These are phyloP conservation scores for Umbelopsis sp. DNA, from an alignment of 192 early-diverging fungal genomes.

Conservation along the genomic window DNA sequence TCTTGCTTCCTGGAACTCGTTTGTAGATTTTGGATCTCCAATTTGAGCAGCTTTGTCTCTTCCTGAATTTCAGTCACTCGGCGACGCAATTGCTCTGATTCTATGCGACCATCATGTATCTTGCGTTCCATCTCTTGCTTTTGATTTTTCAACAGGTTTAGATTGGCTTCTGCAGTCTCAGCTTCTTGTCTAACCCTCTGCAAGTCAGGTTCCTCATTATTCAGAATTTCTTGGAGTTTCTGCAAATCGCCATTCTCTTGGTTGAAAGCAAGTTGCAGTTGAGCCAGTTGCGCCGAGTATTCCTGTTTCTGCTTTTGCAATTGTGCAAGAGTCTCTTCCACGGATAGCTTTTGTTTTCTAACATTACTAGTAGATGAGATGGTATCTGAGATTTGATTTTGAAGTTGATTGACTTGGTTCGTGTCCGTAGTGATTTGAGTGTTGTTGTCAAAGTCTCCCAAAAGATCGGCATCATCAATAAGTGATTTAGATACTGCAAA, in stretches of 20 bases:
- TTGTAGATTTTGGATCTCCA: conserved; percentile 57
- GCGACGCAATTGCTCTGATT: conserved; percentile 48
- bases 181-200: conserved; percentile 50
- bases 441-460: conserved; percentile 46
- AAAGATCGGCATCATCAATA: conserved; percentile 32
- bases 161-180: conserved; percentile 46
- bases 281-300: conserved; percentile 54
- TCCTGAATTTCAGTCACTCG: conserved; percentile 56
- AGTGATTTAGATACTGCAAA: conserved; percentile 18
- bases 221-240: conserved; percentile 55
- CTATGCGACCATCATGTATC: conserved; percentile 46
- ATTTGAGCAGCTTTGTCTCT: conserved; percentile 48
- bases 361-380: conserved; percentile 55
- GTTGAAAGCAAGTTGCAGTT: conserved; percentile 61
- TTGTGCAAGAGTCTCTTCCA: conserved; percentile 63
- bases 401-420: conserved; percentile 62
- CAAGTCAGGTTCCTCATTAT: conserved; percentile 45
- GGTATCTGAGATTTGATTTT: conserved; percentile 59
- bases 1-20: conserved; percentile 61
- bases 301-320: conserved; percentile 66
- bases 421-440: conserved; percentile 56
- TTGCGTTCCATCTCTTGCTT: conserved; percentile 50
- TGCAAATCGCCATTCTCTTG: conserved; percentile 53
- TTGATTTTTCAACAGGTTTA: conserved; percentile 46
- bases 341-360: conserved; percentile 47